Evolutionary conservation across 2,329 filamentous ascomycete genomes (phyloP).

Genomic region (Aspergillus sp.): DNA sequence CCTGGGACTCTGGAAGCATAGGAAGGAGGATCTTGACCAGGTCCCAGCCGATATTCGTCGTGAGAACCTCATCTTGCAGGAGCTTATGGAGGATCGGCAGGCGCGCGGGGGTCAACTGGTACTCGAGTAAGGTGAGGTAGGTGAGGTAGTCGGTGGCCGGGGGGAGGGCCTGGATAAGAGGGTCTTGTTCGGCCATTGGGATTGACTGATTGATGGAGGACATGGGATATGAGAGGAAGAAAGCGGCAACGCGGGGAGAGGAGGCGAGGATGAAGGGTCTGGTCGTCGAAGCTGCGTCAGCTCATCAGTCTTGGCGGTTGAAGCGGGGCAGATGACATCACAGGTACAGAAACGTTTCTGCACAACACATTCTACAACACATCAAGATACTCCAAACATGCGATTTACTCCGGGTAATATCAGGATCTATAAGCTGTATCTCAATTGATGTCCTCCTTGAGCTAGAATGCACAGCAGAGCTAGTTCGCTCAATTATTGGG

Average conservation of each 20-base stretch:
- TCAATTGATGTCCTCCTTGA: no score
- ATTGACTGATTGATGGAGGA: conserved; percentile 2
- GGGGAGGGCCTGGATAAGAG: conserved; percentile 59
- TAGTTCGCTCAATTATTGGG: no score
- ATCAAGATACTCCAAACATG: no score
- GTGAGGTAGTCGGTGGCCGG: conserved; percentile 64
- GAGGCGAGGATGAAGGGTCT: background rate
- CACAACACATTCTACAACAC: no score
- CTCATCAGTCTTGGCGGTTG: background rate
- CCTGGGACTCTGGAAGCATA: conserved; percentile 56
- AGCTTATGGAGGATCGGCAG: conserved; percentile 59
- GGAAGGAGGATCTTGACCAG: conserved; percentile 62
- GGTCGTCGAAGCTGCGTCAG: background rate
- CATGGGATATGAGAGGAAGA: background rate
- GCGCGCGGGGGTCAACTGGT: conserved; percentile 60
- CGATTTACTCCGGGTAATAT: no score
- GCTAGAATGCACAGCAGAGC: no score
- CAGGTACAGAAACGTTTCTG: background rate
- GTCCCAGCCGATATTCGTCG: conserved; percentile 67
- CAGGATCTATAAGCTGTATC: no score
- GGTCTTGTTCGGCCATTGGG: conserved; percentile 39
- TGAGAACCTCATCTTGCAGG: conserved; percentile 61
- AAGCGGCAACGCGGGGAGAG: background rate
- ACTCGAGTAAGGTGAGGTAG: conserved; percentile 66
- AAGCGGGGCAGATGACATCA: conserved; percentile 2